A percentile compares a stretch with the other conserved stretches of the same genome.
Evolutionary conservation across 768 basidiomycete species (phyloP).

Genomic region (Pleurotus djamor): DNA sequence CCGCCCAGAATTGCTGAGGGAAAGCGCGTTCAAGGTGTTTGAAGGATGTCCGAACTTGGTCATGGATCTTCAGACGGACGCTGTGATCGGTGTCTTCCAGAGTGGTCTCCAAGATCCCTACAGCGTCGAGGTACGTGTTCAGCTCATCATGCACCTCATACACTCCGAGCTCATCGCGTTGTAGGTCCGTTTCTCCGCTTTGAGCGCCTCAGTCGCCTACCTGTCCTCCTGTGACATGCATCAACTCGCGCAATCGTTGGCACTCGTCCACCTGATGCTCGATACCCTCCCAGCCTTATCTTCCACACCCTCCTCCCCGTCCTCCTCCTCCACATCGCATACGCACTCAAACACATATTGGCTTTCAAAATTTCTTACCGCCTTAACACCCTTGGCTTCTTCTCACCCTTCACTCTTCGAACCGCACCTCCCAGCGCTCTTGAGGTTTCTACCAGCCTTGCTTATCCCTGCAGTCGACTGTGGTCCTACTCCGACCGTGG

Average conservation of each 20-base stretch:
- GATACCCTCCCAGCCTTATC: conserved; percentile 65
- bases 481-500: conserved; percentile 49
- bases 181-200: conserved; percentile 72
- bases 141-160: neutral
- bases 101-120: conserved; percentile 66
- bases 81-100: conserved; percentile 64
- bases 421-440: conserved; percentile 64
- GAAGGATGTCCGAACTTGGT: conserved; percentile 74
- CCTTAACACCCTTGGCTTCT: conserved; percentile 68
- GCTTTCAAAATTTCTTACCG: conserved; percentile 63
- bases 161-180: neutral
- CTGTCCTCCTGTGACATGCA: conserved; percentile 57
- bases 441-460: conserved; percentile 68
- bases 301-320: conserved; percentile 27
- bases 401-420: conserved; percentile 71
- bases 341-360: conserved; percentile 34
- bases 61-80: conserved; percentile 75
- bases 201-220: conserved; percentile 69
- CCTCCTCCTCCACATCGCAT: conserved; percentile 12
- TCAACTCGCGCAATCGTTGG: conserved; percentile 59
- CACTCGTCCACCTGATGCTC: conserved; percentile 70
- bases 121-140: conserved; percentile 50
- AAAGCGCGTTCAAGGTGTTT: conserved; percentile 71
- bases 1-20: conserved; percentile 34
- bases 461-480: conserved; percentile 60